These are phyloP conservation scores for Rhodocollybia butyracea DNA, from an alignment of 768 basidiomycete species.

Conservation along the genomic window DNA sequence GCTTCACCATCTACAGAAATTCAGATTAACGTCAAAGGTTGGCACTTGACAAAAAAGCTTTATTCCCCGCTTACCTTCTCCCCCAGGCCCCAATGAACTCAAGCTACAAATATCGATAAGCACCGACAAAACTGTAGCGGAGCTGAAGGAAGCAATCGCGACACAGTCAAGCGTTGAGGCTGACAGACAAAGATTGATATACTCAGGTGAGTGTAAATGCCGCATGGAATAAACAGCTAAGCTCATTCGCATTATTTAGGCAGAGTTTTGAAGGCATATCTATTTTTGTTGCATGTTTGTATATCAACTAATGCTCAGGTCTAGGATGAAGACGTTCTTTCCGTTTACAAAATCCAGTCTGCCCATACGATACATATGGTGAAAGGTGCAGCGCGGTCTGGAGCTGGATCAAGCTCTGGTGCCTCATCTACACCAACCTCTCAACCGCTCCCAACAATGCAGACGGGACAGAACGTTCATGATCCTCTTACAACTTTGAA, in stretches of 20 bases:
- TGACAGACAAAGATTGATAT: slow-evolving; percentile 88
- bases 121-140: slow-evolving; percentile 79
- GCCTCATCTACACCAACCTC: slow-evolving; percentile 38
- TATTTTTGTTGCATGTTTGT: neutral
- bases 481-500: slow-evolving; percentile 87
- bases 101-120: slow-evolving; percentile 86
- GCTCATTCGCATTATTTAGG: slow-evolving; percentile 33
- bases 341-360: slow-evolving; percentile 87
- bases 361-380: slow-evolving; percentile 93
- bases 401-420: slow-evolving; percentile 28
- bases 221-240: neutral
- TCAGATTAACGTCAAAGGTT: slow-evolving; percentile 71
- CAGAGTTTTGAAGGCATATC: slow-evolving; percentile 65
- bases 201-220: slow-evolving; percentile 60
- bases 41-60: neutral
- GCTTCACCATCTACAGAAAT: slow-evolving; percentile 41
- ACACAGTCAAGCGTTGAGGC: slow-evolving; percentile 82
- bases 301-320: neutral
- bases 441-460: slow-evolving; percentile 80
- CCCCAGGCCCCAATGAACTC: slow-evolving; percentile 81
- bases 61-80: neutral
- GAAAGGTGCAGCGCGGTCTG: slow-evolving; percentile 69
- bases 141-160: slow-evolving; percentile 90
- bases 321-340: slow-evolving; percentile 80
- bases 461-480: slow-evolving; percentile 84